Evolutionary conservation across 768 basidiomycete species (phyloP).

Genomic region (Hirschioporus abietinus): DNA sequence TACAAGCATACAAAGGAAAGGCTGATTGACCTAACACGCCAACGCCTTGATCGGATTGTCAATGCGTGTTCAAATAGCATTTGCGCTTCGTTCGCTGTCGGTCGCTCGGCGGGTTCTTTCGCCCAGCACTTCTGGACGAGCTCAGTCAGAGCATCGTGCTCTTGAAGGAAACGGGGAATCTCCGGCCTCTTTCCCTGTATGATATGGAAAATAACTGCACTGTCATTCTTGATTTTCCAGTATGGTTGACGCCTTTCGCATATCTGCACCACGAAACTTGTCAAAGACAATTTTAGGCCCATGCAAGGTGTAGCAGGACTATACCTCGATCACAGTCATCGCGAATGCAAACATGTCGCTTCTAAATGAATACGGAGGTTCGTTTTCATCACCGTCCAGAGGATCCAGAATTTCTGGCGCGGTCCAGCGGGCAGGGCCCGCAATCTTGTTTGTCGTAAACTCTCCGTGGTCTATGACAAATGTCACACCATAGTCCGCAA

Average conservation of each 20-base stretch:
- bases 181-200: slow-evolving; percentile 17
- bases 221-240: slow-evolving; percentile 15
- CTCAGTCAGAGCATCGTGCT: slow-evolving; percentile 7
- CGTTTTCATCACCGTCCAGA: background rate
- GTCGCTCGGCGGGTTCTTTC: slow-evolving; percentile 13
- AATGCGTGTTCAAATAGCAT: background rate
- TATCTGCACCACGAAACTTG: slow-evolving; percentile 16
- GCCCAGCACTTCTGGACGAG: slow-evolving; percentile 18
- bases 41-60: background rate
- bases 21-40: background rate
- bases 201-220: slow-evolving; percentile 19
- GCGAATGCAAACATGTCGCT: slow-evolving; percentile 16
- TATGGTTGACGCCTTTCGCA: slow-evolving; percentile 10
- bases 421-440: slow-evolving; percentile 8
- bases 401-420: slow-evolving; percentile 7
- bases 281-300: background rate
- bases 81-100: slow-evolving; percentile 4
- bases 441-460: slow-evolving; percentile 7
- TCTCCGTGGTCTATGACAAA: background rate
- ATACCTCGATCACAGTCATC: slow-evolving; percentile 14
- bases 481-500: slow-evolving; percentile 11
- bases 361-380: background rate
- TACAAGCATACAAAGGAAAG: background rate
- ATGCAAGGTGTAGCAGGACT: background rate
- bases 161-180: slow-evolving; percentile 12